Percentiles rank a stretch among this genome's conserved stretches.
phyloP scores from a whole-genome alignment of 805 yeast genomes.

The Pichia californica region DNA sequence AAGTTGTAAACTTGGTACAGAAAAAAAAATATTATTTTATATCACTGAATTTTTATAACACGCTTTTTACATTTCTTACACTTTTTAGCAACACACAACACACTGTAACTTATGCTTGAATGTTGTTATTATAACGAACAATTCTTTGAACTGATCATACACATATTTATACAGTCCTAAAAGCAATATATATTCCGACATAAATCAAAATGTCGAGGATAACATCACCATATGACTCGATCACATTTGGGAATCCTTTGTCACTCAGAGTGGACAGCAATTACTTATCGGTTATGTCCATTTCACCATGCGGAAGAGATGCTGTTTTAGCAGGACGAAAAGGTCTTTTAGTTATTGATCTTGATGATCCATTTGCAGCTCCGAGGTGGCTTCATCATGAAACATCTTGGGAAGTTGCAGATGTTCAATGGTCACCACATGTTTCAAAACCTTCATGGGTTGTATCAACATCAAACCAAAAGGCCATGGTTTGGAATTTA shows the following conservation, averaged over 20 bases:
- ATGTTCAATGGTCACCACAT: constrained; percentile 98
- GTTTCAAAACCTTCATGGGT: constrained; percentile 82
- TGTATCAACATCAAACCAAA: constrained; percentile 89
- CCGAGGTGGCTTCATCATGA: constrained; percentile 91
- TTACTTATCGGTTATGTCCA: constrained; percentile 76
- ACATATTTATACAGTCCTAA: too few relatives aligned
- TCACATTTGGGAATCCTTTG: constrained; percentile 74
- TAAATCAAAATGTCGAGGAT: constrained; percentile 1
- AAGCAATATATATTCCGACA: too few relatives aligned
- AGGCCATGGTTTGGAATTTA: constrained; percentile 91
- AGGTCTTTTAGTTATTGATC: constrained; percentile 84
- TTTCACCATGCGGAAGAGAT: constrained; percentile 86
- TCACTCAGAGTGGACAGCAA: constrained; percentile 87
- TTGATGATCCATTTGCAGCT: constrained; percentile 91
- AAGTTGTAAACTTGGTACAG: too few relatives aligned
- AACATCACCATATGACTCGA: constrained; percentile 33
- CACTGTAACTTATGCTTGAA: too few relatives aligned
- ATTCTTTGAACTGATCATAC: too few relatives aligned
- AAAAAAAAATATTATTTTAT: too few relatives aligned
- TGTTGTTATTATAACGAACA: too few relatives aligned
- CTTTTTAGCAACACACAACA: too few relatives aligned
- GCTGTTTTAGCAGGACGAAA: constrained; percentile 82
- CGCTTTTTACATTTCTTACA: too few relatives aligned
- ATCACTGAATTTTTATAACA: too few relatives aligned
- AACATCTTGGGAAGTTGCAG: constrained; percentile 98